A percentile compares a stretch with the other conserved stretches of the same genome.
Conservation (phyloP, 495 filamentous ascomycete genomes). For the Penicillium manginii region DNA sequence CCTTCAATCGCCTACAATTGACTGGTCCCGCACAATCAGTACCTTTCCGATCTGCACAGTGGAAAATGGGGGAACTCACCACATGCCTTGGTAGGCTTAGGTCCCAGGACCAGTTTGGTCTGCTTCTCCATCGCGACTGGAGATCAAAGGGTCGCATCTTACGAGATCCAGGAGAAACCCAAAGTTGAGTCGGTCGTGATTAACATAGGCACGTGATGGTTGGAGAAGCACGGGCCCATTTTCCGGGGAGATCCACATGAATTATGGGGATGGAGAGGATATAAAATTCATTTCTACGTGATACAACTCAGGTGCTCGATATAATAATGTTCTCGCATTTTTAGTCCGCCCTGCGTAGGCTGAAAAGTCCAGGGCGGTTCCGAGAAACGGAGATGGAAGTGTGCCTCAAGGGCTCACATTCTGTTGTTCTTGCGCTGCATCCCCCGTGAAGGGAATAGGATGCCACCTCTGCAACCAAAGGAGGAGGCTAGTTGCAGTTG, state of each 20-base stretch:
- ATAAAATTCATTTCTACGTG: too few relatives aligned
- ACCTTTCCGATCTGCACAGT: not conserved
- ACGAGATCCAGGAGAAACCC: slow-evolving; percentile 3
- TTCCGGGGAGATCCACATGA: slow-evolving; percentile 6
- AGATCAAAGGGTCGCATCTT: slow-evolving; percentile 9
- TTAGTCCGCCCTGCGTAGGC: slow-evolving; percentile 58
- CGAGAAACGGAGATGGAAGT: slow-evolving; percentile 52
- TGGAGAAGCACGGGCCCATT: slow-evolving; percentile 3
- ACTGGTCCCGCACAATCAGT: slow-evolving; percentile 30
- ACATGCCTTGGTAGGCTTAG: slow-evolving; percentile 47
- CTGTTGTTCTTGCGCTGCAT: slow-evolving; percentile 48
- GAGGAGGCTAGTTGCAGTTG: slow-evolving; percentile 35
- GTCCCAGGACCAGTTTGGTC: slow-evolving; percentile 24
- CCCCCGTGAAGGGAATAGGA: slow-evolving; percentile 20
- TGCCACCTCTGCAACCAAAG: slow-evolving; percentile 34
- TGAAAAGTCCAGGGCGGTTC: slow-evolving; percentile 49
- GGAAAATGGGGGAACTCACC: slow-evolving; percentile 25
- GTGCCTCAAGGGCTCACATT: slow-evolving; percentile 48
- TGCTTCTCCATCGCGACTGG: slow-evolving; percentile 25
- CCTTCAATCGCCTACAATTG: slow-evolving; percentile 47
- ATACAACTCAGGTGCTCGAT: too few relatives aligned
- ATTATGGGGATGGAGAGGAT: not conserved
- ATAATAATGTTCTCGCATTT: slow-evolving; percentile 57
- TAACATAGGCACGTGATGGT: slow-evolving; percentile 12
- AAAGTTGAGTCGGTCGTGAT: slow-evolving; percentile 6